Evolutionary conservation across 2,329 filamentous ascomycete species (phyloP), one percentile per base, ranked within the genome.

Genomic region (Pyrenophora teres): DNA sequence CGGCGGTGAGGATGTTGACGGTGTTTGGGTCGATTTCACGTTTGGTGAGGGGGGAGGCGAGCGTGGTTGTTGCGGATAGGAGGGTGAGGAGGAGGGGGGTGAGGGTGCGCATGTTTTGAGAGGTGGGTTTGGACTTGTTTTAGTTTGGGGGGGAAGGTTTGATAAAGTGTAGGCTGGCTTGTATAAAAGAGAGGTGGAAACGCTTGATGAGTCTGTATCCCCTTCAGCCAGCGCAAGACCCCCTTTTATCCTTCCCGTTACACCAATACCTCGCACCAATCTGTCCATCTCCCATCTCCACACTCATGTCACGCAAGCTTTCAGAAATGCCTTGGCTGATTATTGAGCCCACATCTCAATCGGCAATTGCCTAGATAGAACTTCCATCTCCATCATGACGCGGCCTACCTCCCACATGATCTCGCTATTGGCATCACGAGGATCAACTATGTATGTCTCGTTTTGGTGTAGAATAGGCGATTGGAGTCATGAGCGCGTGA

Each of bases 11-110:
- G n/a, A 31, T 15, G 16, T 62, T 62, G 31, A 58, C 57, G 4
- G 59, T 62, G 12, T 58, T 48, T 19, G 59, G 59, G 25, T 60
- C 58, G 41, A 62, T 33, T 12, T 35, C 38, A 21, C 54, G 57
- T 16, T 62, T 60, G 23, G 35, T 21, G 7, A 52, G 48, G 2
- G 53, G 36, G 36, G 38, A 7, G 10, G 46, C 54, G 18, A 61
- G 23, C 3, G 41, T 25, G 33, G 53, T 37, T 6, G 51, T 40
- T n/a, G 53, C 37, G 13, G 40, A 48, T 8, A 61, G 10, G 40
- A 61, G 48, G 33, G 43, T 19, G 32, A 53, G 31, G 31, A 59
- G 31, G 31, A 59, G 23, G 15, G 48, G 6, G 23, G 23, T 32
- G n/a, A 46, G 31, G n/a, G 50, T 35, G 18, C 41, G 50, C 58